Evolutionary conservation across 2,329 filamentous ascomycete species (phyloP).

Genomic region (Chalara sp.): DNA sequence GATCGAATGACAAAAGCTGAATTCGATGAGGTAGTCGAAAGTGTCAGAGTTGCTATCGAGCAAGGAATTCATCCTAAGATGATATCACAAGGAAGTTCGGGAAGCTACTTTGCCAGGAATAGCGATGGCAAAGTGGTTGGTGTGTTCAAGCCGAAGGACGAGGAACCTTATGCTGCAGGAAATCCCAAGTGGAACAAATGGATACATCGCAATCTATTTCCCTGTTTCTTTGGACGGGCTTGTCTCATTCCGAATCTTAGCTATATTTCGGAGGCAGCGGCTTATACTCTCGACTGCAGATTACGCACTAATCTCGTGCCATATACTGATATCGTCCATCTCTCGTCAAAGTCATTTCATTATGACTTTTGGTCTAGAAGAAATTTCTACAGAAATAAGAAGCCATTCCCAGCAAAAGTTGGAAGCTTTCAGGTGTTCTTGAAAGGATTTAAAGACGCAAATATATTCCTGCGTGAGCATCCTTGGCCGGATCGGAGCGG

Average conservation of each 20-base stretch:
- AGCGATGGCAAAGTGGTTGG: conserved; percentile 89
- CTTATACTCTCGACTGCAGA: conserved; percentile 88
- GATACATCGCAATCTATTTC: conserved; percentile 96
- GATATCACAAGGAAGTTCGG: conserved; percentile 95
- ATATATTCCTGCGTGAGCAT: conserved; percentile 87
- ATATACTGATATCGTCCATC: conserved; percentile 88
- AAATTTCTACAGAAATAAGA: conserved; percentile 81
- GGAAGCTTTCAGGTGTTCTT: conserved; percentile 97
- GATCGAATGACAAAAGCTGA: conserved; percentile 69
- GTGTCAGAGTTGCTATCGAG: conserved; percentile 83
- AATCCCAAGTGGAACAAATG: conserved; percentile 99
- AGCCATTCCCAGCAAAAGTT: conserved; percentile 78
- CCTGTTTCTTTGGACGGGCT: conserved; percentile 91
- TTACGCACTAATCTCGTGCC: conserved; percentile 88
- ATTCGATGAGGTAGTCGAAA: conserved; percentile 85
- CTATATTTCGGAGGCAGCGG: conserved; percentile 95
- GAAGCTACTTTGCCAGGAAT: conserved; percentile 95
- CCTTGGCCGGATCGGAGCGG: conserved; percentile 88
- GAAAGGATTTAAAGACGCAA: conserved; percentile 95
- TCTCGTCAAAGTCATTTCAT: conserved; percentile 95
- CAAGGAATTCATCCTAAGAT: conserved; percentile 88
- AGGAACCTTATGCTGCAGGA: conserved; percentile 92
- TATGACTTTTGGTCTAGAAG: conserved; percentile 97
- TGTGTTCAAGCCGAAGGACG: conserved; percentile 98
- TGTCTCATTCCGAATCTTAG: conserved; percentile 95